These are phyloP conservation scores for Hypoxylon sp. DNA, from an alignment of 2,329 filamentous ascomycete species.

Conservation along the genomic window DNA sequence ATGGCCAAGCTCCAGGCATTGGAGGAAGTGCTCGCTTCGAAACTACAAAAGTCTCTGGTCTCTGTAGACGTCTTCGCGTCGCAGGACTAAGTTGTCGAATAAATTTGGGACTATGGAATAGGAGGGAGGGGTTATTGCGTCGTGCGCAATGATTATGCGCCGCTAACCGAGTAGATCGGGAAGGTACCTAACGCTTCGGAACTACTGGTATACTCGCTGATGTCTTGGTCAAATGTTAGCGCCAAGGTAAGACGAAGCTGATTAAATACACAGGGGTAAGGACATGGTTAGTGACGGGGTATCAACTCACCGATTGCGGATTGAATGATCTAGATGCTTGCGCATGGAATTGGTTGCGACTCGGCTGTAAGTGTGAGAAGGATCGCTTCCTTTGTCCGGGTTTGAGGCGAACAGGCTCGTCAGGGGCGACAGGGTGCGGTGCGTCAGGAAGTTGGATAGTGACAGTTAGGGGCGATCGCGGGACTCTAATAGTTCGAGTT, in stretches of 20 bases:
- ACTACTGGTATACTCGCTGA: not conserved
- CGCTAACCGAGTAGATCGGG: constrained; percentile 8
- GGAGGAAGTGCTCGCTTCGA: not conserved
- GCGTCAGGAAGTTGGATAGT: constrained; percentile 30
- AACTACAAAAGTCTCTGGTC: not conserved
- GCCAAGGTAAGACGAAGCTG: constrained; percentile 4
- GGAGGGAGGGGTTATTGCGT: not conserved
- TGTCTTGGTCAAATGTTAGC: constrained; percentile 23
- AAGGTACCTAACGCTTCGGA: constrained; percentile 38
- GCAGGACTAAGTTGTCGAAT: constrained; percentile 18
- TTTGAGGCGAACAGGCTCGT: constrained; percentile 1
- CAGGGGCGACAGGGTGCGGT: constrained; percentile 15
- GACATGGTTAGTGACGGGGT: not conserved
- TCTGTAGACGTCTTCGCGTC: constrained; percentile 8
- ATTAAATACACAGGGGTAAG: not conserved
- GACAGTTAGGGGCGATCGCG: constrained; percentile 26
- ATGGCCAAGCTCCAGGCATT: constrained; percentile 45
- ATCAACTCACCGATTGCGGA: constrained; percentile 26
- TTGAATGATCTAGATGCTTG: not conserved
- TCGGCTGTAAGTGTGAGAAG: not conserved
- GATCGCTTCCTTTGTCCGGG: constrained; percentile 25
- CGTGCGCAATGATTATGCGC: not conserved
- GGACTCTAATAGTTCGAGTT: constrained; percentile 15
- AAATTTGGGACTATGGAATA: constrained; percentile 1
- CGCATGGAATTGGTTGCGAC: not conserved